phyloP scores from a whole-genome alignment of 805 yeast species.

The Starmerella tilneyi region DNA sequence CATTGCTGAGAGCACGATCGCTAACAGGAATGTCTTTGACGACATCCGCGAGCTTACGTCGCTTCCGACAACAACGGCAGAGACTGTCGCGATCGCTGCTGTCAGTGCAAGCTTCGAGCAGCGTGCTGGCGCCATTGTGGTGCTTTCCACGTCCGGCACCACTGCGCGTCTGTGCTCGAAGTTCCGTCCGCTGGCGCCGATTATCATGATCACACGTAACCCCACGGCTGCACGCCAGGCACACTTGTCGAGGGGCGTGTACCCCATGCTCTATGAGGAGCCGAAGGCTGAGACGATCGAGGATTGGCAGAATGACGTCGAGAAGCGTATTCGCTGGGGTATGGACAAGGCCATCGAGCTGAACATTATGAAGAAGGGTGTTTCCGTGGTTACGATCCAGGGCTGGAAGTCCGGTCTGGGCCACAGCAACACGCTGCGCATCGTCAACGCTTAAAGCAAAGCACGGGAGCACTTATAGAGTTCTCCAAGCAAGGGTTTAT shows the following conservation, averaged over 20 bases:
- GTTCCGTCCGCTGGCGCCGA: conserved; percentile 96
- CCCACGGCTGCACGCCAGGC: conserved; percentile 85
- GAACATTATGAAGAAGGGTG: conserved; percentile 80
- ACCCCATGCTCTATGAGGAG: conserved; percentile 79
- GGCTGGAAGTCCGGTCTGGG: conserved; percentile 99
- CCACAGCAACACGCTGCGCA: conserved; percentile 97
- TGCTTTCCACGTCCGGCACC: conserved; percentile 86
- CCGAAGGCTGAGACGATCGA: conserved; percentile 42
- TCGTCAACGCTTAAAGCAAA: conserved; percentile 34
- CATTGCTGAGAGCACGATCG: conserved; percentile 93
- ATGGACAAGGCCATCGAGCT: conserved; percentile 77
- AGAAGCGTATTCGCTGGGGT: conserved; percentile 87
- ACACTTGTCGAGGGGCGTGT: conserved; percentile 96
- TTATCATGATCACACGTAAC: conserved; percentile 96
- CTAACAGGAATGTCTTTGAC: conserved; percentile 70
- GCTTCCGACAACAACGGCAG: conserved; percentile 85
- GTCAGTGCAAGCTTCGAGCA: conserved; percentile 95
- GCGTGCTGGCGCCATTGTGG: conserved; percentile 92
- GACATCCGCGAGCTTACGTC: conserved; percentile 78
- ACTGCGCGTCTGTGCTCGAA: conserved; percentile 94
- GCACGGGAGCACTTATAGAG: no score
- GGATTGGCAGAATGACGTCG: conserved; percentile 95
- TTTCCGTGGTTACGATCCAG: conserved; percentile 85
- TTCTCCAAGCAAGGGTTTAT: no score
- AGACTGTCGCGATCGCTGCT: conserved; percentile 95